Base-by-base conservation (phyloP, 257 asterid species). In the Solanum tarijense region DNA sequence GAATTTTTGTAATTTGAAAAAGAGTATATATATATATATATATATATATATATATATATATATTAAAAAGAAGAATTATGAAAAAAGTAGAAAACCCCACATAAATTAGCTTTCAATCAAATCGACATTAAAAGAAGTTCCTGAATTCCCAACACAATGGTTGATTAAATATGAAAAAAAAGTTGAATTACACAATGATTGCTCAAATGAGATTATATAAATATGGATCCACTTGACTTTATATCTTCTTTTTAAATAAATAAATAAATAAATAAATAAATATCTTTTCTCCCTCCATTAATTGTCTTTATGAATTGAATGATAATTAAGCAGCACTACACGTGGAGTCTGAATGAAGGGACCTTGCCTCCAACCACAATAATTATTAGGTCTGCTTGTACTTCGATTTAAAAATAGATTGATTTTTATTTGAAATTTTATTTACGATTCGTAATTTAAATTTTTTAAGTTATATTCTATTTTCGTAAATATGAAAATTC, bases 311-410 rank as follows among this genome's bases (percentile, higher is more conserved):
- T 88, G 84, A 72, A 73, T 79, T 90, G 90, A 86, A 86, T 81
- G 86, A 86, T 86, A 48, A 48, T 48, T 48, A 83, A 90, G 86
- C 78, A 88, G 90, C 91, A 89, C 83, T 86, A 34, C 93, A 91
- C 92, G 91, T 91, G 91, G 92, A 86, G 89, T 91, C 92, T 90
- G 91, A 88, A 87, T 84, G 89, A 87, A 89, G 90, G 83, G 89
- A 90, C 91, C 43, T 41, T 78, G 62, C 84, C 86, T 85, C 84
- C 90, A 86, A 90, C 60, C 91, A 88, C 83, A 86, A 82, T 36
- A 89, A 78, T 87, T 41, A 84, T 83, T 86, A n/a, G 18, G 32
- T 11, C 31, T 5, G 32, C 2, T 65, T n/a, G 31, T 11, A 65
- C 6, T 9, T n/a, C 6, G 3, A 55, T 55, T 9, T n/a, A 5